A percentile compares a stretch with the other conserved stretches of the same genome.
phyloP scores from a whole-genome alignment of 192 early-diverging fungal genomes.

The Coemansia sp. region DNA sequence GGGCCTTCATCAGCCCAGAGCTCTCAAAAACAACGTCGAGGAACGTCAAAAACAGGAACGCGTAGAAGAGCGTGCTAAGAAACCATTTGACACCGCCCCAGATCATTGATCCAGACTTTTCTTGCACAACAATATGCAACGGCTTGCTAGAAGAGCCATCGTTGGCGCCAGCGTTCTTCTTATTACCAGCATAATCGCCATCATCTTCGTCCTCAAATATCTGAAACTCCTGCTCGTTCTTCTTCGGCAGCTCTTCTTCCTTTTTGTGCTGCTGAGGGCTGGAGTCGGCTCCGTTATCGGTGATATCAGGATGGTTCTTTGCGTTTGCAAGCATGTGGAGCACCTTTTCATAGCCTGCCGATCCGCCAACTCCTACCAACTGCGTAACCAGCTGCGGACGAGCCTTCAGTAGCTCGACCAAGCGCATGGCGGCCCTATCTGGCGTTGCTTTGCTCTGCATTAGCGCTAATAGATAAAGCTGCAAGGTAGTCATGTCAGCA shows the following conservation, averaged over 20 bases:
- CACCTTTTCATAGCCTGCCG: conserved; percentile 37
- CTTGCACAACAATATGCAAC: conserved; percentile 41
- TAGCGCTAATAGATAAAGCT: conserved; percentile 47
- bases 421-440: conserved; percentile 45
- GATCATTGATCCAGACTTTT: conserved; percentile 26
- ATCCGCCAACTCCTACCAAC: conserved; percentile 27
- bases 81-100: conserved; percentile 44
- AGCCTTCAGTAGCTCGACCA: conserved; percentile 41
- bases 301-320: conserved; percentile 2
- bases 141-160: conserved; percentile 30
- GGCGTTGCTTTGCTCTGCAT: conserved; percentile 43
- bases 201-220: conserved; percentile 22
- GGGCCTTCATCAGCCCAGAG: conserved; percentile 65
- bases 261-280: conserved; percentile 3
- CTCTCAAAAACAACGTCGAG: conserved; percentile 69
- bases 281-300: conserved; percentile 1
- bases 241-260: conserved; percentile 1
- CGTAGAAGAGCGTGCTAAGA: conserved; percentile 43
- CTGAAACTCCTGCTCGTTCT: conserved; percentile 8
- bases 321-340: conserved; percentile 44
- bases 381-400: conserved; percentile 40
- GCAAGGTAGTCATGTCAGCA: conserved; percentile 38
- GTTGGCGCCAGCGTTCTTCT: background rate
- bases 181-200: conserved; percentile 8
- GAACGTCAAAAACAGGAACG: conserved; percentile 70